phyloP scores from a whole-genome alignment of 768 basidiomycete species.

The Auricularia sp. region DNA sequence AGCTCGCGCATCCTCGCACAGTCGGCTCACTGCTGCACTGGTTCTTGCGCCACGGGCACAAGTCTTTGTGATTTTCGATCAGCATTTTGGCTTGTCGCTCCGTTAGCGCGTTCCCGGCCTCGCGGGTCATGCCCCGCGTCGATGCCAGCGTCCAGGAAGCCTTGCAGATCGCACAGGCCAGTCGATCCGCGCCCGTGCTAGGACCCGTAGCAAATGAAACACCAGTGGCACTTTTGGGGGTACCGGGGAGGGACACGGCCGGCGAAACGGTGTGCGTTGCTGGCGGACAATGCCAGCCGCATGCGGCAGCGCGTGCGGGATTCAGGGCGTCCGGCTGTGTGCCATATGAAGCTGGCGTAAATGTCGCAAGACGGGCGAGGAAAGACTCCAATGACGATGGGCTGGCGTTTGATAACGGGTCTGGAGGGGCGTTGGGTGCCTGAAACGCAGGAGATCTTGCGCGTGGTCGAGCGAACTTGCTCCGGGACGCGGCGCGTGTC shows the following conservation, averaged over 20 bases:
- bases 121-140: conserved; percentile 10
- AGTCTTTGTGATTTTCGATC: conserved; percentile 64
- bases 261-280: not conserved
- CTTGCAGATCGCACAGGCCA: conserved; percentile 11
- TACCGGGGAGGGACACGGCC: not conserved
- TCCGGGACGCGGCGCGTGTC: not conserved
- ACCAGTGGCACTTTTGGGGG: not conserved
- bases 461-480: not conserved
- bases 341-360: not conserved
- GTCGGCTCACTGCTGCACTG: conserved; percentile 63
- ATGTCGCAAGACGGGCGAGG: not conserved
- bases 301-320: not conserved
- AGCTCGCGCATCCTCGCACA: not conserved
- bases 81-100: conserved; percentile 63
- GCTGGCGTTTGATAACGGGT: not conserved
- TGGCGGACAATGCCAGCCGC: not conserved
- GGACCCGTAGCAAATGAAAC: not conserved
- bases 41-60: conserved; percentile 74
- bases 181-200: conserved; percentile 3
- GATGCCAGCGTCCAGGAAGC: conserved; percentile 8
- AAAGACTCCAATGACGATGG: not conserved
- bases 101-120: conserved; percentile 53
- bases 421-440: not conserved
- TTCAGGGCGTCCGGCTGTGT: not conserved
- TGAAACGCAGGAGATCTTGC: not conserved